Evolutionary conservation across 2,329 filamentous ascomycete species (phyloP).

Genomic region (Gnomoniopsis smithogilvyi): DNA sequence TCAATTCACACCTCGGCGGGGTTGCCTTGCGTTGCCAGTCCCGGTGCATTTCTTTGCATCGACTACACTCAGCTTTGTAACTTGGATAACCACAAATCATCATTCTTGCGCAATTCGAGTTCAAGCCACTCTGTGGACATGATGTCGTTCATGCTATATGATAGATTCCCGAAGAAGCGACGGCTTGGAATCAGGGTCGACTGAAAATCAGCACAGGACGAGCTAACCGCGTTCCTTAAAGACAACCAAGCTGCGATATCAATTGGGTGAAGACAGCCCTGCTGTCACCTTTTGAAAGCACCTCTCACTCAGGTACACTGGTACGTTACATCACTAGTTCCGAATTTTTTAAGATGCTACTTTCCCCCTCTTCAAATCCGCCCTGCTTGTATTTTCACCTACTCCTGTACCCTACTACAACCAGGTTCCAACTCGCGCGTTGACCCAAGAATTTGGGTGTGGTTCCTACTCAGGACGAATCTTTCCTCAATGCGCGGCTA

Average conservation of each 20-base stretch:
- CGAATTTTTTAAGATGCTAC: too few relatives aligned
- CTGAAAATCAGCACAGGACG: too few relatives aligned
- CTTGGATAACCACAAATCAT: too few relatives aligned
- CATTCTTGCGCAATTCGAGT: too few relatives aligned
- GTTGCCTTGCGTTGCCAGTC: background rate
- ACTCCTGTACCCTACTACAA: conserved; percentile 10
- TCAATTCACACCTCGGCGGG: background rate
- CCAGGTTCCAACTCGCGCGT: conserved; percentile 12
- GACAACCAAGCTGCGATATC: background rate
- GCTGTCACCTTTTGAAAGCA: background rate
- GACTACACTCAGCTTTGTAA: too few relatives aligned
- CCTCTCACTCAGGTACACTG: conserved; percentile 5
- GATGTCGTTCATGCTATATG: too few relatives aligned
- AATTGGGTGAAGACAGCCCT: background rate
- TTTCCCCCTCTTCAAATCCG: conserved; percentile 7
- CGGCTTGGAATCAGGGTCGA: too few relatives aligned
- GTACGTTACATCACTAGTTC: conserved; percentile 15
- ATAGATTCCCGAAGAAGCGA: too few relatives aligned
- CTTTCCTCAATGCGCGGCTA: conserved; percentile 1
- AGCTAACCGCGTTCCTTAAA: too few relatives aligned
- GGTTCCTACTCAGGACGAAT: conserved; percentile 5
- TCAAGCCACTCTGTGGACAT: too few relatives aligned
- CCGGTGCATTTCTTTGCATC: background rate
- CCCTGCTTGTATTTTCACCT: background rate
- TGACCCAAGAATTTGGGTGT: conserved; percentile 18